Evolutionary conservation across 805 yeast species (phyloP), one percentile per base, ranked within the genome.

Genomic region (Saccharomycopsis fermentans): DNA sequence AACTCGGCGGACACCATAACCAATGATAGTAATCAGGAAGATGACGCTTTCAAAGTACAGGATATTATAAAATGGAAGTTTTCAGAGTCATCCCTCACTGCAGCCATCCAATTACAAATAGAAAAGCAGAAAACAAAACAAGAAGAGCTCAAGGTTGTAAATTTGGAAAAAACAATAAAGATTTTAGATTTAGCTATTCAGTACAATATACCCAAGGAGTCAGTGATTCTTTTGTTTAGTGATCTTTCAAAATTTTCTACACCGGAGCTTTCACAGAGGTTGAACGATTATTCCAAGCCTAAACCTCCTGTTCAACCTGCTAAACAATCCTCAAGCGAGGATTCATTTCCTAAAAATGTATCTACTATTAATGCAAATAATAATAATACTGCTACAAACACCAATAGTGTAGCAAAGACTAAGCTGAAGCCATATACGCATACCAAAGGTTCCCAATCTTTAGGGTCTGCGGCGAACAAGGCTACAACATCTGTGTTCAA

Each of bases 111-210:
- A 29, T 24, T 58, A 5, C 62, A 61, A 47, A 58, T 55, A 16
- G 90, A 89, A 67, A 92, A 86, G 66, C 97, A 91, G 68, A 77
- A 78, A 51, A 84, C 96, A 1, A 85, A 85, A 63, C 96, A 90
- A 69, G 94, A 87, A 63, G 82, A 75, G 64, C 84, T 87, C 68
- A 79, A 78, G 56, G 72, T 84, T 24, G 96, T 90, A 67, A 72
- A 77, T 47, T 74, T 85, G 32, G 76, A 78, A 47, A 78, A 80
- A 59, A 78, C 87, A 19, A 70, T 86, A 34, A 84, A 84, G 55
- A 74, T 90, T n/a, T 66, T 91, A 54, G 81, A 81, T 60, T 71
- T 75, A 16, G 92, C 95, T 0, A 66, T 80, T 6, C 72, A 72
- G 19, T 78, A 83, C n/a, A 83, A 84, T 17, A 73, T 91, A 1